Evolutionary conservation across 352 stramenopile genomes (phyloP).

Genomic region (Phytopythium kandeliae): DNA sequence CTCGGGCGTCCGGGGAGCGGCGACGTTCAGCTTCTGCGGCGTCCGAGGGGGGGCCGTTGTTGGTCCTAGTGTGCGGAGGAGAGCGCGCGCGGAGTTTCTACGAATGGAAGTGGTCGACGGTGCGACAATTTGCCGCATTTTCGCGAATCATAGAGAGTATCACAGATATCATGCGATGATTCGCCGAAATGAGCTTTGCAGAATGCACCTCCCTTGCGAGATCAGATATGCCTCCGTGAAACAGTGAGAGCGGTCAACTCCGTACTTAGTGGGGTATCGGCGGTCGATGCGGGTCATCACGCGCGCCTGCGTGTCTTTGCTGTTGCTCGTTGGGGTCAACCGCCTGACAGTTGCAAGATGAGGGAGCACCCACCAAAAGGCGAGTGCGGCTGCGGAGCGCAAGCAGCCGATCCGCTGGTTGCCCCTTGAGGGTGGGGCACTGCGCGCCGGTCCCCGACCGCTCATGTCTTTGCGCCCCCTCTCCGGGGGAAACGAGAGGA

Average conservation of each 20-base stretch:
- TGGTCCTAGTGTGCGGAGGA: not conserved
- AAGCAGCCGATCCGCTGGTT: too few relatives aligned
- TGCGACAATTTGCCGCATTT: not conserved
- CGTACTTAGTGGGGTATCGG: too few relatives aligned
- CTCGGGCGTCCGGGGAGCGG: not conserved
- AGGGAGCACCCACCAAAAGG: not conserved
- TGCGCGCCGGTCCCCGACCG: conserved; percentile 3
- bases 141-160: too few relatives aligned
- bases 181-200: too few relatives aligned
- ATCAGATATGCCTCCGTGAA: too few relatives aligned
- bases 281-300: not conserved
- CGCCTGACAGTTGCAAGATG: conserved; percentile 2
- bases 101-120: too few relatives aligned
- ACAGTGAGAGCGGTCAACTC: too few relatives aligned
- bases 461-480: conserved; percentile 9
- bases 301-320: conserved; percentile 4
- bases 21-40: conserved; percentile 3
- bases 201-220: too few relatives aligned
- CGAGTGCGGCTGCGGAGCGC: too few relatives aligned
- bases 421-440: not conserved
- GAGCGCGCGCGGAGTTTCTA: too few relatives aligned
- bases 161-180: too few relatives aligned
- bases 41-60: too few relatives aligned
- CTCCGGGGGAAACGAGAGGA: conserved; percentile 1
- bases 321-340: not conserved